A percentile compares a stretch with the other conserved stretches of the same genome.
phyloP scores from a whole-genome alignment of 176 grass and related monocot species.

The Luzula sylvatica region DNA sequence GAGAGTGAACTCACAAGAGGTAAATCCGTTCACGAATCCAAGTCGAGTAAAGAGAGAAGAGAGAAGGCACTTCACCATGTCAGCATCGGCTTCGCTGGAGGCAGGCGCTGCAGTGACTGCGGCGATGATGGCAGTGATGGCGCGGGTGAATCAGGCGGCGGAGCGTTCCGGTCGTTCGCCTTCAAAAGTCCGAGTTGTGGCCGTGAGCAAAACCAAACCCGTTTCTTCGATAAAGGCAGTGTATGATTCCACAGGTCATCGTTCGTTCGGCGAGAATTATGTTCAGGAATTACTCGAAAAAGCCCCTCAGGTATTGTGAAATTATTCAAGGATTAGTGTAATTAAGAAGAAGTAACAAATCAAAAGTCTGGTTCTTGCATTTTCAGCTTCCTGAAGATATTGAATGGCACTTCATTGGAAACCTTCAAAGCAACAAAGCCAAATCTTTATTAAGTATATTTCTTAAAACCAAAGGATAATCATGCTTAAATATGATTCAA shows the following conservation, averaged over 20 bases:
- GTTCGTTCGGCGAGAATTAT: conserved; percentile 92
- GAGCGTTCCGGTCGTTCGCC: conserved; percentile 39
- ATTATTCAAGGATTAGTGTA: no score
- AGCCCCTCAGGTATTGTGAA: conserved; percentile 46
- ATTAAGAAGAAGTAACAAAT: neutral
- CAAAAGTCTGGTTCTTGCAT: neutral
- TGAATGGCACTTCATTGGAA: conserved; percentile 95
- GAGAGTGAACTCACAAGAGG: no score
- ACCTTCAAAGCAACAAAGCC: conserved; percentile 94
- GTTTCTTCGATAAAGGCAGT: conserved; percentile 34
- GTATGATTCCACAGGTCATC: conserved; percentile 67
- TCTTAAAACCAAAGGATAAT: neutral
- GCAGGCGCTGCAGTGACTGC: conserved; percentile 33
- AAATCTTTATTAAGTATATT: conserved; percentile 50
- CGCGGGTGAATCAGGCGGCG: conserved; percentile 60
- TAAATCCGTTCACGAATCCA: no score
- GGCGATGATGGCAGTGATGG: conserved; percentile 55
- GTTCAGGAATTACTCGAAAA: conserved; percentile 91
- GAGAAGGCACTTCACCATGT: neutral
- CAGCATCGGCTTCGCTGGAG: conserved; percentile 38
- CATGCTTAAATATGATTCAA: no score
- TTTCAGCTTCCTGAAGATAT: conserved; percentile 87
- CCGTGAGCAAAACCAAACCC: conserved; percentile 85
- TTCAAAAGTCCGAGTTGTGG: conserved; percentile 53
- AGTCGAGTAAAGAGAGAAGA: neutral